These are phyloP conservation scores for Saksenaea vasiformis DNA, from an alignment of 371 early-diverging fungal genomes.

Conservation along the genomic window DNA sequence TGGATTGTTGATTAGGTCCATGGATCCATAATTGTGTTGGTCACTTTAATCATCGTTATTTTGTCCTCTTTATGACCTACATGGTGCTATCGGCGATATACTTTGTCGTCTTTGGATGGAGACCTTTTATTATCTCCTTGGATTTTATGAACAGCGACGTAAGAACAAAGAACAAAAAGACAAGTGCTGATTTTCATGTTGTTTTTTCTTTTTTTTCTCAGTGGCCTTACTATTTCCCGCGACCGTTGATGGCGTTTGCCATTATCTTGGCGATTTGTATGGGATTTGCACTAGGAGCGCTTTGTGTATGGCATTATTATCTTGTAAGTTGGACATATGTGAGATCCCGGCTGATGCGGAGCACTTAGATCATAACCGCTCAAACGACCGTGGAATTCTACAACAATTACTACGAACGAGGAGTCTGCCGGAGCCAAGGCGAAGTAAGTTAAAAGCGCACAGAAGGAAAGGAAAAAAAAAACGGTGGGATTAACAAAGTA, in stretches of 20 bases:
- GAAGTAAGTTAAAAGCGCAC: slow-evolving; percentile 42
- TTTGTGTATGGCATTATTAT: slow-evolving; percentile 67
- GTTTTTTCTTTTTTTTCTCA: slow-evolving; percentile 10
- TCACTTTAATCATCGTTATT: slow-evolving; percentile 81
- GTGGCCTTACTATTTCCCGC: slow-evolving; percentile 67
- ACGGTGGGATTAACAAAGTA: not conserved
- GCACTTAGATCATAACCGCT: slow-evolving; percentile 50
- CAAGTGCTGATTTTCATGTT: not conserved
- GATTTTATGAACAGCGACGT: slow-evolving; percentile 50
- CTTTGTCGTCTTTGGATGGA: slow-evolving; percentile 61
- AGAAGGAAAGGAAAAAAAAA: not conserved
- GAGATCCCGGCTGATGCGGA: not conserved
- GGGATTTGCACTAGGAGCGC: slow-evolving; percentile 55
- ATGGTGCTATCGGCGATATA: slow-evolving; percentile 62
- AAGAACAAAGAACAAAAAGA: slow-evolving; percentile 15
- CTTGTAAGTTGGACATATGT: slow-evolving; percentile 31
- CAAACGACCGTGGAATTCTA: slow-evolving; percentile 66
- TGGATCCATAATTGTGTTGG: slow-evolving; percentile 89
- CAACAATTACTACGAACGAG: slow-evolving; percentile 57
- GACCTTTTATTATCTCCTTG: slow-evolving; percentile 56
- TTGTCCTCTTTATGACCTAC: slow-evolving; percentile 77
- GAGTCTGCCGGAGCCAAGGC: slow-evolving; percentile 50
- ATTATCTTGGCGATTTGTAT: slow-evolving; percentile 62
- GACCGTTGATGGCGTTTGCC: slow-evolving; percentile 58
- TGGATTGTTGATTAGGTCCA: slow-evolving; percentile 34